Conservation (phyloP, 495 filamentous ascomycete genomes). For the Trichoderma virens region DNA sequence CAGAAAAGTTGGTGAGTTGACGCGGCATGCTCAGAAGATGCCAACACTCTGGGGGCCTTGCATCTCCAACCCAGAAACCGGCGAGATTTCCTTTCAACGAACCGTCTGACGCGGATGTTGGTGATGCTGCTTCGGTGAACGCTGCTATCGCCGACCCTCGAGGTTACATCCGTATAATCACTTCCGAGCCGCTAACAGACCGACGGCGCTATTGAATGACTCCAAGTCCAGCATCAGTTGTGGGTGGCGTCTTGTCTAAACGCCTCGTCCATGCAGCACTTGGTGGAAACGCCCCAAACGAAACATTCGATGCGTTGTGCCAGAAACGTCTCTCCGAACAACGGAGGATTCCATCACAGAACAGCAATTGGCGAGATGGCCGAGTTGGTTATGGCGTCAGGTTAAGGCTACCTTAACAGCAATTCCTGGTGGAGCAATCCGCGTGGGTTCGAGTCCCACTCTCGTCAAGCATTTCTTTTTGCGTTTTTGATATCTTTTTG, state of each 20-base stretch:
- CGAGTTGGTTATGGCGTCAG: constrained; percentile 9
- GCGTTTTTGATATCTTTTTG: neutral
- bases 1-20: neutral
- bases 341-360: neutral
- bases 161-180: too few species aligned
- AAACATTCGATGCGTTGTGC: neutral
- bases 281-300: too few species aligned
- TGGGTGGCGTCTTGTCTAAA: too few species aligned
- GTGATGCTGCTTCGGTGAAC: too few species aligned
- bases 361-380: constrained; percentile 4
- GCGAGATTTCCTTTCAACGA: neutral
- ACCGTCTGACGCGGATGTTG: neutral
- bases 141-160: too few species aligned
- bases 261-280: too few species aligned
- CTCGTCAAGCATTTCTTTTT: constrained; percentile 17
- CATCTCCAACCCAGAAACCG: neutral
- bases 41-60: neutral
- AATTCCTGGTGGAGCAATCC: constrained; percentile 26
- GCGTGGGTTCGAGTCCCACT: constrained; percentile 38
- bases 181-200: neutral
- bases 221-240: too few species aligned
- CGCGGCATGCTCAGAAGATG: neutral
- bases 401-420: constrained; percentile 9
- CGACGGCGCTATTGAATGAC: too few species aligned
- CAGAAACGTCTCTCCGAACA: neutral